Evolutionary conservation across 2,329 filamentous ascomycete genomes (phyloP).

Genomic region (Sporothrix brunneoviolacea): DNA sequence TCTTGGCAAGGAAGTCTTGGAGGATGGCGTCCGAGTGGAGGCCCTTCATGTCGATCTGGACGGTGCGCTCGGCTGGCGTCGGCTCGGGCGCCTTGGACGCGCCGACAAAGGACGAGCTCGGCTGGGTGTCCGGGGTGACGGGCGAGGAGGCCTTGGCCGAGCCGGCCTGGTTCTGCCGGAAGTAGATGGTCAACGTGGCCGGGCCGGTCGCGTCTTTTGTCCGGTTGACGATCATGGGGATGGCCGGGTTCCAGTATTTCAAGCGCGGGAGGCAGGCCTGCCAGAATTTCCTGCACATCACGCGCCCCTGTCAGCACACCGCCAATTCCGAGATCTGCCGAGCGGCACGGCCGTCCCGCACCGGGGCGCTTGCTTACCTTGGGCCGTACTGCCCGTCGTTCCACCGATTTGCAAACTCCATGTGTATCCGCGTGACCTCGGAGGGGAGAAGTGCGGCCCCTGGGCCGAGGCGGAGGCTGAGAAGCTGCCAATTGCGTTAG

Average conservation of each 20-base stretch:
- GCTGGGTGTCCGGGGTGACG: conserved; percentile 30
- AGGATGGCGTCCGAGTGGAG: conserved; percentile 57
- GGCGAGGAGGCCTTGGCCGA: conserved; percentile 7
- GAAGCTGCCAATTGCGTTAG: conserved; percentile 45
- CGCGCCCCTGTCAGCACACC: neutral
- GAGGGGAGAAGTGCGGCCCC: conserved; percentile 76
- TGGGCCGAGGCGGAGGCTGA: conserved; percentile 69
- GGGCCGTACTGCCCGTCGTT: conserved; percentile 66
- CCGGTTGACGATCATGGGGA: conserved; percentile 77
- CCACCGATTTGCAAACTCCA: conserved; percentile 60
- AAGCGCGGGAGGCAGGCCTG: conserved; percentile 71
- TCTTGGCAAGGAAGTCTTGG: conserved; percentile 53
- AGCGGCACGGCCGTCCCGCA: too few species aligned
- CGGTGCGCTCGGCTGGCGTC: conserved; percentile 40
- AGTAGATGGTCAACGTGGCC: conserved; percentile 60
- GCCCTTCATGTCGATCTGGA: conserved; percentile 58
- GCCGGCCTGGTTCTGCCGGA: conserved; percentile 32
- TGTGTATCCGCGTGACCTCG: conserved; percentile 66
- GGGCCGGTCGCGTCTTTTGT: conserved; percentile 48
- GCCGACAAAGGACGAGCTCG: conserved; percentile 41
- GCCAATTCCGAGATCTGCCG: too few species aligned
- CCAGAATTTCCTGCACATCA: conserved; percentile 73
- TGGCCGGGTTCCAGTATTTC: conserved; percentile 86
- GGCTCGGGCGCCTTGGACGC: conserved; percentile 43
- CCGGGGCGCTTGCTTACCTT: too few species aligned